Conservation (phyloP, 768 basidiomycete genomes). For the Lyophyllum atratum region DNA sequence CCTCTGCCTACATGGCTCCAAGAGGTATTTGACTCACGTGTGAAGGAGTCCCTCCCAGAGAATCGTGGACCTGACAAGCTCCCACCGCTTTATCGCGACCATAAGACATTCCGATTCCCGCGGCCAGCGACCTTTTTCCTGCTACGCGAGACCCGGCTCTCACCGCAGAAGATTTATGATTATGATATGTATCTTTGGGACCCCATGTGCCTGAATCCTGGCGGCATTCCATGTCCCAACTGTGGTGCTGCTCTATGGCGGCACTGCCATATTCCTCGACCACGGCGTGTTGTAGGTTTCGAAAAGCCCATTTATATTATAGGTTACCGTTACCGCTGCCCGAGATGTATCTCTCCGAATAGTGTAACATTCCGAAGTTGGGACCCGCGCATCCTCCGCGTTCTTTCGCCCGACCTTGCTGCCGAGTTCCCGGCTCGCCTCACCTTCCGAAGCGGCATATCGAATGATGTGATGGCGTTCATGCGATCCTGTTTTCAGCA, state of each 20-base stretch:
- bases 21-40: not conserved
- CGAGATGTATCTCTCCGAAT: not conserved
- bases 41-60: not conserved
- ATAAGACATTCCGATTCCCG: conserved; percentile 6
- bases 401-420: conserved; percentile 4
- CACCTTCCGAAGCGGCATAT: conserved; percentile 21
- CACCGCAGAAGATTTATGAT: conserved; percentile 12
- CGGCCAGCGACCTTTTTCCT: not conserved
- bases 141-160: conserved; percentile 1
- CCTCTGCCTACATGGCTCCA: conserved; percentile 2
- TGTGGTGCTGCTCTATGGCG: conserved; percentile 5
- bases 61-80: not conserved
- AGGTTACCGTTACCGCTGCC: conserved; percentile 9
- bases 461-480: conserved; percentile 16
- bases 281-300: conserved; percentile 13
- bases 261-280: conserved; percentile 9
- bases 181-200: conserved; percentile 17
- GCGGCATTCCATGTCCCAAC: conserved; percentile 12
- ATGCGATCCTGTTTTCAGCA: conserved; percentile 21
- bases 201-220: conserved; percentile 2
- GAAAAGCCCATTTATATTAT: conserved; percentile 15
- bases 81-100: conserved; percentile 1
- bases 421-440: conserved; percentile 22
- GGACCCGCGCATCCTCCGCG: conserved; percentile 5
- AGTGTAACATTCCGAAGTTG: conserved; percentile 10